phyloP scores from a whole-genome alignment of 306 rosid genomes.

The Castanopsis chinensis region DNA sequence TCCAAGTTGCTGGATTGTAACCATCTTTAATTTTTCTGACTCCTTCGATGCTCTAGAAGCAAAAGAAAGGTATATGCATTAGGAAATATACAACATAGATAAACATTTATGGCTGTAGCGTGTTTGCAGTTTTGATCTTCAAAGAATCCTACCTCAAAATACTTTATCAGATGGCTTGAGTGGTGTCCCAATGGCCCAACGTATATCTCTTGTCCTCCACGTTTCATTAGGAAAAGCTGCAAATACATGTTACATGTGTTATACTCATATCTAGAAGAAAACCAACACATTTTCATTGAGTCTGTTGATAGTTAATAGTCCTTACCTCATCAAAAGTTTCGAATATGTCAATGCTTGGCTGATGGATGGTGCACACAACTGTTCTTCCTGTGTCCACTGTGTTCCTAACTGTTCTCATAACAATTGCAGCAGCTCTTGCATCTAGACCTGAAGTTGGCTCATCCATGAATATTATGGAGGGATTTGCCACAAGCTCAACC shows the following conservation, averaged over 20 bases:
- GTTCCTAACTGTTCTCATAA: slow-evolving; percentile 54
- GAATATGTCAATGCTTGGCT: slow-evolving; percentile 61
- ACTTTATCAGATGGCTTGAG: slow-evolving; percentile 34
- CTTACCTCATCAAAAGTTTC: slow-evolving; percentile 57
- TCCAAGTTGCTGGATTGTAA: slow-evolving; percentile 56
- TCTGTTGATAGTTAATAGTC: not conserved
- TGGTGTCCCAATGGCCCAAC: slow-evolving; percentile 52
- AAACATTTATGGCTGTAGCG: not conserved
- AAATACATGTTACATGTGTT: not conserved
- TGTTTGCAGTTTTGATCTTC: not conserved
- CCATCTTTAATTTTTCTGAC: slow-evolving; percentile 34
- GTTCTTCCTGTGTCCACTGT: slow-evolving; percentile 56
- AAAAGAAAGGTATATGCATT: not conserved
- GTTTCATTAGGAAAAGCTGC: slow-evolving; percentile 46
- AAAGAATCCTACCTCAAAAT: slow-evolving; percentile 37
- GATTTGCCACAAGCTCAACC: slow-evolving; percentile 56
- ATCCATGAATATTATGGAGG: slow-evolving; percentile 58
- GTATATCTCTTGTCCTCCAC: slow-evolving; percentile 50
- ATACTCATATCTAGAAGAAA: not conserved
- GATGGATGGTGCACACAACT: slow-evolving; percentile 59
- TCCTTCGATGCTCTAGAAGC: slow-evolving; percentile 35
- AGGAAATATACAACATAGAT: not conserved
- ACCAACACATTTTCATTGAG: not conserved
- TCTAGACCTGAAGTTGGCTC: slow-evolving; percentile 37
- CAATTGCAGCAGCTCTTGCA: too few relatives aligned